These are phyloP conservation scores for Ceratobasidium sp. DNA, from an alignment of 1,284 basidiomycete genomes.

Conservation along the genomic window DNA sequence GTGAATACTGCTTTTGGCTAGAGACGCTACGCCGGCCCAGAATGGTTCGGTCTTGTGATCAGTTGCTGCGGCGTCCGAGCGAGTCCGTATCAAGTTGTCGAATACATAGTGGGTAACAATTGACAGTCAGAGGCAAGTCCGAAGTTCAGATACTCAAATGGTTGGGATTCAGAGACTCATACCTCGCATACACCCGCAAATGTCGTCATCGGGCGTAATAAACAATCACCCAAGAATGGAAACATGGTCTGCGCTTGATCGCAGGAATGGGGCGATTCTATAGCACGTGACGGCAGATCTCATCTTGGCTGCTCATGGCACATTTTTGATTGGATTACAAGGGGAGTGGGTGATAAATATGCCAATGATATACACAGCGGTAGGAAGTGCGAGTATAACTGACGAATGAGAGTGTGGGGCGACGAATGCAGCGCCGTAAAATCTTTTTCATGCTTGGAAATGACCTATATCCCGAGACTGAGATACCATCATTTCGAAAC, in stretches of 20 bases:
- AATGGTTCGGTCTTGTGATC: slow-evolving; percentile 36
- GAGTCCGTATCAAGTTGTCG: not conserved
- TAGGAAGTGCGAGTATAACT: too few species aligned
- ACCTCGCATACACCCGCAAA: slow-evolving; percentile 2
- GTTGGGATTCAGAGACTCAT: not conserved
- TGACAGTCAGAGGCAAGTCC: not conserved
- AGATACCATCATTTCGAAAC: too few species aligned
- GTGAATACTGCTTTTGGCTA: slow-evolving; percentile 13
- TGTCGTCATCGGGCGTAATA: not conserved
- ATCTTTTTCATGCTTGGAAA: too few species aligned
- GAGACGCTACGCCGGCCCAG: slow-evolving; percentile 2
- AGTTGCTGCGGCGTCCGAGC: not conserved
- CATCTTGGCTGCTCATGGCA: not conserved
- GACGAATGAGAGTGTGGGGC: not conserved
- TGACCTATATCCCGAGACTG: too few species aligned
- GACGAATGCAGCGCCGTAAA: too few species aligned
- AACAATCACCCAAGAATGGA: slow-evolving; percentile 16
- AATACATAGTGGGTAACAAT: not conserved
- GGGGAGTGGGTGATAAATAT: slow-evolving; percentile 10
- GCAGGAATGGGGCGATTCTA: not conserved
- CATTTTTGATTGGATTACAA: not conserved
- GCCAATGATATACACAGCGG: slow-evolving; percentile 15
- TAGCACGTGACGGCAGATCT: slow-evolving; percentile 12
- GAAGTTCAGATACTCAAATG: not conserved
- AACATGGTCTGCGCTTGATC: slow-evolving; percentile 20